Conservation (phyloP, 2,329 filamentous ascomycete genomes). For the Diaporthe sp. region DNA sequence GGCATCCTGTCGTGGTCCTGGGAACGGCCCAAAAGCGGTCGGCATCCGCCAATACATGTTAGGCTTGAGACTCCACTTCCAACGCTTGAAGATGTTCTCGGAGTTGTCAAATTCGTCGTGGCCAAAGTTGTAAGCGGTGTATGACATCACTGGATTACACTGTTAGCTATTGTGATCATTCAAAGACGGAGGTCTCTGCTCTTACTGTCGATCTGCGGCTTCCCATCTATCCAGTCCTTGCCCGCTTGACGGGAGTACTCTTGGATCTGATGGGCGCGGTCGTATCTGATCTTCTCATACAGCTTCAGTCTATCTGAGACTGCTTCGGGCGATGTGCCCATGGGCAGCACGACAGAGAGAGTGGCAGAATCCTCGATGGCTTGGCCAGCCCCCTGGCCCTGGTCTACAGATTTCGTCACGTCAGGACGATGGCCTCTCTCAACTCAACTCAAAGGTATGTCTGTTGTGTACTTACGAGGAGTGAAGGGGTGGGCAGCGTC, state of each 20-base stretch:
- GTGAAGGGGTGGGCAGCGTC: constrained; percentile 77
- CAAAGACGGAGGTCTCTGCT: not conserved
- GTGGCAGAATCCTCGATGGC: constrained; percentile 76
- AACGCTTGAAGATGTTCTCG: constrained; percentile 59
- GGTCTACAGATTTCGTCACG: constrained; percentile 41
- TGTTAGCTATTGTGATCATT: constrained; percentile 16
- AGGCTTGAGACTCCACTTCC: constrained; percentile 53
- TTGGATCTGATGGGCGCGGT: constrained; percentile 68
- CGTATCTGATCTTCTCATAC: constrained; percentile 68
- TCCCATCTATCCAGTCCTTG: constrained; percentile 52
- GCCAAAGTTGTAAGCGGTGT: constrained; percentile 63
- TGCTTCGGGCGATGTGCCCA: constrained; percentile 53
- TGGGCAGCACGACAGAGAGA: constrained; percentile 64
- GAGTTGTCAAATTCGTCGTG: constrained; percentile 69
- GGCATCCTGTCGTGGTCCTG: constrained; percentile 53
- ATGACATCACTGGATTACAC: constrained; percentile 49
- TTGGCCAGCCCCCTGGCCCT: constrained; percentile 70
- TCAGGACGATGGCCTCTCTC: not conserved
- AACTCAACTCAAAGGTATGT: not conserved
- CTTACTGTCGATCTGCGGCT: constrained; percentile 54
- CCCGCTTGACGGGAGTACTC: constrained; percentile 65
- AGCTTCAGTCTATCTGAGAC: constrained; percentile 66
- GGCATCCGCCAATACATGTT: constrained; percentile 56
- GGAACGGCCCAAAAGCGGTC: constrained; percentile 57
- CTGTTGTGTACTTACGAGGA: constrained; percentile 55